phyloP scores from a whole-genome alignment of 768 basidiomycete genomes.

The Panaeolus papilionaceus region DNA sequence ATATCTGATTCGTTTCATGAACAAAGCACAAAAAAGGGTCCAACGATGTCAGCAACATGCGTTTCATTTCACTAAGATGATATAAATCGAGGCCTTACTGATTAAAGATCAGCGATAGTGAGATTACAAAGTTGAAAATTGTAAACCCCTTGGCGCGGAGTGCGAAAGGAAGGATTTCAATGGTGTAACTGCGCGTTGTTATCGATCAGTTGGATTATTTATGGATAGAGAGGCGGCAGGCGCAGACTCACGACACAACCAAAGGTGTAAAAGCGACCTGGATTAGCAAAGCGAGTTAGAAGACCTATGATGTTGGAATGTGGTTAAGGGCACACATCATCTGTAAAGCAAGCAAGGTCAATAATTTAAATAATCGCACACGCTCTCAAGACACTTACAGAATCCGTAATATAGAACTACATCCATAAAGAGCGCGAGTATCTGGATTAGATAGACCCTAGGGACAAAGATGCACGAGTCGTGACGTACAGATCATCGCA shows the following conservation, averaged over 20 bases:
- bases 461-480: background rate
- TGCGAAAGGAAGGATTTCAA: constrained; percentile 38
- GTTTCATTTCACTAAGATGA: background rate
- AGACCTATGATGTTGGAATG: background rate
- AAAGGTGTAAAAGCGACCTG: constrained; percentile 41
- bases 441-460: background rate
- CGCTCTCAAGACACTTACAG: constrained; percentile 30
- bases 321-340: constrained; percentile 29
- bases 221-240: background rate
- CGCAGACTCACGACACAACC: constrained; percentile 37
- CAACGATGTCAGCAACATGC: constrained; percentile 1
- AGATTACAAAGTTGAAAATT: constrained; percentile 66
- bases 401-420: constrained; percentile 41
- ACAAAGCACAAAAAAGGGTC: background rate
- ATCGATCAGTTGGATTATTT: background rate
- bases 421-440: background rate
- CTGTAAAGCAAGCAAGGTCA: constrained; percentile 21
- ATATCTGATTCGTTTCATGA: constrained; percentile 39
- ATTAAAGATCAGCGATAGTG: constrained; percentile 71
- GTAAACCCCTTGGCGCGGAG: constrained; percentile 76
- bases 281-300: background rate
- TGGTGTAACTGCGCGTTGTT: constrained; percentile 32
- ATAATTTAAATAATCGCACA: background rate
- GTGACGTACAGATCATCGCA: constrained; percentile 42
- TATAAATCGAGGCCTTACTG: constrained; percentile 40